Conservation (phyloP, 2,329 filamentous ascomycete genomes). For the Aureobasidium sp. region DNA sequence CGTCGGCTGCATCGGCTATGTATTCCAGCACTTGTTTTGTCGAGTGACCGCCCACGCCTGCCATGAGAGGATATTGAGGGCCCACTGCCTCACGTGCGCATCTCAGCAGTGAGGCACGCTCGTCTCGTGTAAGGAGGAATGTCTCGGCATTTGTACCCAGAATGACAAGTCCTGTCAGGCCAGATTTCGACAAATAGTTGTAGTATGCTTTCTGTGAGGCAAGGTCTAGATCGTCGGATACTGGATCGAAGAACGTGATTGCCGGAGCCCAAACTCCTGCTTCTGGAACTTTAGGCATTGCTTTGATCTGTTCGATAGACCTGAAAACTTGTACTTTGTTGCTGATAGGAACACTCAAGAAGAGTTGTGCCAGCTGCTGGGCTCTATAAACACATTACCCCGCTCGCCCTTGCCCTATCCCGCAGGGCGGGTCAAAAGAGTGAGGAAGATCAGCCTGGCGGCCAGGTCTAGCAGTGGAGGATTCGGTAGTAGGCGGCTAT, state of each 20-base stretch:
- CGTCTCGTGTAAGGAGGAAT: slow-evolving; percentile 37
- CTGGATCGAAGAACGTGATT: slow-evolving; percentile 39
- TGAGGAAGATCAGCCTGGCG: background rate
- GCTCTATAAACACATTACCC: slow-evolving; percentile 1
- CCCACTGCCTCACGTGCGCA: slow-evolving; percentile 36
- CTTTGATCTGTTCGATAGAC: background rate
- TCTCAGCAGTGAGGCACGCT: slow-evolving; percentile 29
- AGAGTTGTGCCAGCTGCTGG: background rate
- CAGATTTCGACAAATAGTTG: slow-evolving; percentile 35
- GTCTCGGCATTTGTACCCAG: slow-evolving; percentile 42
- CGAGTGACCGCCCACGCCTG: slow-evolving; percentile 36
- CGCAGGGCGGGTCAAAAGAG: background rate
- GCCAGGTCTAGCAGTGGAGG: background rate
- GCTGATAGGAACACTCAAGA: background rate
- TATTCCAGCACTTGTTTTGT: slow-evolving; percentile 37
- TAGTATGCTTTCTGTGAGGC: slow-evolving; percentile 36
- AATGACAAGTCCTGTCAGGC: slow-evolving; percentile 38
- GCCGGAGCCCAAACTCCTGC: slow-evolving; percentile 32
- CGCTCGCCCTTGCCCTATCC: background rate
- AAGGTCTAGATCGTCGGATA: slow-evolving; percentile 34
- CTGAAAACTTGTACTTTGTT: background rate
- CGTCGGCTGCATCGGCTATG: slow-evolving; percentile 33
- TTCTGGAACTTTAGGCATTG: background rate
- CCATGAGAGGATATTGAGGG: slow-evolving; percentile 36
- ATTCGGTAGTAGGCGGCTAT: background rate